Evolutionary conservation across 2,329 filamentous ascomycete genomes (phyloP).

Genomic region (Phaeosphaeriaceae sp.): DNA sequence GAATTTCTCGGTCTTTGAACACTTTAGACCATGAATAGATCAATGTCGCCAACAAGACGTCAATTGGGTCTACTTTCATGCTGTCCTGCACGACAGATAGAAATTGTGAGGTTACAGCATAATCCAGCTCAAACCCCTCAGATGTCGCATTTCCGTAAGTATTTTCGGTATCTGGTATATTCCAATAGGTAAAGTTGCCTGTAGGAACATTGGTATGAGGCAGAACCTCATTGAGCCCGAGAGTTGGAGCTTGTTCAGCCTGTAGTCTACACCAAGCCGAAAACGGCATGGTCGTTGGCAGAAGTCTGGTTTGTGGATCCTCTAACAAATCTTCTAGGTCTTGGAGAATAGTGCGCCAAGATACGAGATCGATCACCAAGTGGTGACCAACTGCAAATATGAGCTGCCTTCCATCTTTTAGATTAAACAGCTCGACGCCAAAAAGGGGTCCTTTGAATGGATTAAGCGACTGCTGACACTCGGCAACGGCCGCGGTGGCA

Average conservation of each 20-base stretch:
- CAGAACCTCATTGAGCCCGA: background rate
- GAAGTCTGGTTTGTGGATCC: no score
- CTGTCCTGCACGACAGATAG: conserved; percentile 42
- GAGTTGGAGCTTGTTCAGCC: conserved; percentile 4
- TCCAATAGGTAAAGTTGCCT: conserved; percentile 29
- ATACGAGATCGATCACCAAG: conserved; percentile 51
- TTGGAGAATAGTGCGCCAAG: conserved; percentile 52
- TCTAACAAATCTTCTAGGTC: conserved; percentile 48
- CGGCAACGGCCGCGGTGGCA: conserved; percentile 25
- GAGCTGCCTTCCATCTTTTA: conserved; percentile 5
- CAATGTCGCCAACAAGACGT: conserved; percentile 31
- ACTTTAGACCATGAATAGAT: conserved; percentile 54
- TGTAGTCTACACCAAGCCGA: conserved; percentile 20
- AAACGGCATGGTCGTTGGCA: conserved; percentile 14
- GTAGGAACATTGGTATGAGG: conserved; percentile 21
- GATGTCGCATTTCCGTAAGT: conserved; percentile 13
- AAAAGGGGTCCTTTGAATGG: conserved; percentile 21
- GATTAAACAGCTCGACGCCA: conserved; percentile 27
- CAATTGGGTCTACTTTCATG: conserved; percentile 55
- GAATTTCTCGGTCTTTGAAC: conserved; percentile 55
- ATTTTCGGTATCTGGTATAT: conserved; percentile 16
- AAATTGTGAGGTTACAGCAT: conserved; percentile 10
- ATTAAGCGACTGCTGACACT: conserved; percentile 15
- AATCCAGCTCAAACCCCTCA: conserved; percentile 14
- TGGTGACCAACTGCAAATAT: conserved; percentile 38